These are phyloP conservation scores for Letharia columbiana DNA, from an alignment of 495 filamentous ascomycete genomes.

Conservation along the genomic window DNA sequence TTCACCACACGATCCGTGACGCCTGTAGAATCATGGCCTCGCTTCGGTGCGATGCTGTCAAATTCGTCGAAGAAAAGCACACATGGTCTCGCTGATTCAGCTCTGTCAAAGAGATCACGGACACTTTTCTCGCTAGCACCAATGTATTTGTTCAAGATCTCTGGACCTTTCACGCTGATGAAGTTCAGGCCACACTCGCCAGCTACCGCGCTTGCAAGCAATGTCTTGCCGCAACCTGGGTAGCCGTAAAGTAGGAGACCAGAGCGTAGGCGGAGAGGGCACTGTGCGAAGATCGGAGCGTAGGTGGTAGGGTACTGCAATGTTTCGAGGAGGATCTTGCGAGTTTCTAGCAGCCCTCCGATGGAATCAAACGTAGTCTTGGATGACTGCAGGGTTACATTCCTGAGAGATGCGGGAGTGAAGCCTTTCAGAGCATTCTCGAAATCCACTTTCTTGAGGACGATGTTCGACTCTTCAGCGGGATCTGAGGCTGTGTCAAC, in stretches of 20 bases:
- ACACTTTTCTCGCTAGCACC: slow-evolving; percentile 93
- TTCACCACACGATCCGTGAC: slow-evolving; percentile 98
- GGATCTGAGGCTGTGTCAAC: slow-evolving; percentile 32
- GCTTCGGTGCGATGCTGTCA: slow-evolving; percentile 92
- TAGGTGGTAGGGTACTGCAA: slow-evolving; percentile 96
- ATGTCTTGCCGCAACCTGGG: slow-evolving; percentile 92
- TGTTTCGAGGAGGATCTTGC: slow-evolving; percentile 82
- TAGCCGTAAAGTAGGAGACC: slow-evolving; percentile 89
- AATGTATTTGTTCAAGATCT: slow-evolving; percentile 98
- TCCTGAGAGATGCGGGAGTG: slow-evolving; percentile 85
- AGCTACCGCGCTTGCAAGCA: slow-evolving; percentile 86
- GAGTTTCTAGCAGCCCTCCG: slow-evolving; percentile 76
- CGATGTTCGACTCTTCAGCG: slow-evolving; percentile 39
- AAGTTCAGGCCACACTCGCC: slow-evolving; percentile 96
- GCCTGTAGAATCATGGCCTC: slow-evolving; percentile 91
- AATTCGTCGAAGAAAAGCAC: slow-evolving; percentile 98
- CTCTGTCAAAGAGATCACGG: slow-evolving; percentile 87
- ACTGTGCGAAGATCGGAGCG: slow-evolving; percentile 93
- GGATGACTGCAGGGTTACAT: slow-evolving; percentile 84
- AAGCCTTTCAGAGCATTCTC: slow-evolving; percentile 78
- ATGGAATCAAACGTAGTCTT: slow-evolving; percentile 85
- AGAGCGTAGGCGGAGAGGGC: slow-evolving; percentile 83
- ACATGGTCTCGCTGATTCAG: slow-evolving; percentile 79
- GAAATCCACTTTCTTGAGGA: slow-evolving; percentile 65
- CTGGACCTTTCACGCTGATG: slow-evolving; percentile 94